phyloP scores from a whole-genome alignment of 2,329 filamentous ascomycete genomes.

The Emericellopsis cladophorae region DNA sequence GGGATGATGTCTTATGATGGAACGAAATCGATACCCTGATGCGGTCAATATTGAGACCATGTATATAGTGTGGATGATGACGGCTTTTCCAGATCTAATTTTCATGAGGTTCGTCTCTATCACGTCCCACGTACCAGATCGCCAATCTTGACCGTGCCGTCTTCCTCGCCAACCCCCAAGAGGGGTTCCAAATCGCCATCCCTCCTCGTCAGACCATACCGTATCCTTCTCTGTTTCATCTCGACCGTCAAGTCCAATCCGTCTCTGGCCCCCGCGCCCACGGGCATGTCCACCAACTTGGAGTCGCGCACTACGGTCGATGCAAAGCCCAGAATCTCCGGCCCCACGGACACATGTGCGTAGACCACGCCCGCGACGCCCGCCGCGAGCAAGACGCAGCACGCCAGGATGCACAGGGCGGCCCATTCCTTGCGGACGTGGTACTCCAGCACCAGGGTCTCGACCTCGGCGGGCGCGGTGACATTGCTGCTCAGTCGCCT shows the following conservation, averaged over 20 bases:
- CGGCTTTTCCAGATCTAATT: too few species aligned
- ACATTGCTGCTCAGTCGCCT: not conserved
- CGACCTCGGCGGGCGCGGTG: not conserved
- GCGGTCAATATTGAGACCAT: too few species aligned
- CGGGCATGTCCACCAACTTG: slow-evolving; percentile 2
- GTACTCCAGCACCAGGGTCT: slow-evolving; percentile 1
- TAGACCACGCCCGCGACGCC: slow-evolving; percentile 4
- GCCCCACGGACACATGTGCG: slow-evolving; percentile 5
- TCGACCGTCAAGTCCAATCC: not conserved
- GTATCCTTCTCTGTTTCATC: not conserved
- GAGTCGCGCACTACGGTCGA: slow-evolving; percentile 7
- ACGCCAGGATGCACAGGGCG: slow-evolving; percentile 1
- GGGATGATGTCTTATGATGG: too few species aligned
- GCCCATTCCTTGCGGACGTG: slow-evolving; percentile 1
- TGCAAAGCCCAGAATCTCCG: slow-evolving; percentile 7
- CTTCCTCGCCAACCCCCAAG: too few species aligned
- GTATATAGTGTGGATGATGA: too few species aligned
- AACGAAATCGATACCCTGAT: too few species aligned
- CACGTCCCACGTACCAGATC: too few species aligned
- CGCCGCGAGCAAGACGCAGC: slow-evolving; percentile 1
- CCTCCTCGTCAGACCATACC: not conserved
- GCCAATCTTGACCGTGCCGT: too few species aligned
- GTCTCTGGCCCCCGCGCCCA: not conserved
- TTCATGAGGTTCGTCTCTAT: too few species aligned
- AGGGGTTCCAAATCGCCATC: not conserved